Evolutionary conservation across 352 stramenopile genomes (phyloP), one percentile per base, ranked within the genome.

Genomic region (Phytopythium delawarense): DNA sequence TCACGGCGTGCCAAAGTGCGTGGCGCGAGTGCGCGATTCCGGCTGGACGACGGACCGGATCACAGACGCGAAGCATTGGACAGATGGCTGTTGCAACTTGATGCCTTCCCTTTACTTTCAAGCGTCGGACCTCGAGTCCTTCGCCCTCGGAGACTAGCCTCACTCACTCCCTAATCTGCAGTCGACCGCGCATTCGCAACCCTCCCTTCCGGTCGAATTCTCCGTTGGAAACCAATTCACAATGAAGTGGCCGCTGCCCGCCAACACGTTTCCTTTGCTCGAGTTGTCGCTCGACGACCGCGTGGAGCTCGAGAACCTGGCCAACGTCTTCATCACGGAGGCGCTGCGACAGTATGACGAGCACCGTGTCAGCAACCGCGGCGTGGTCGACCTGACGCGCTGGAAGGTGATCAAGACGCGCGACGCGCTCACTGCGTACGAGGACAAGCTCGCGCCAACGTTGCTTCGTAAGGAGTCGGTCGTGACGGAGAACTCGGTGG

Each of bases 371-470:
- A 62, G 65, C 23, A 66, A 69, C 52, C 68, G 64, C 59, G 71
- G 60, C 62, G 50, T 60, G 7, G 67, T 76, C 37, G 61, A 79
- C 52, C 7, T 55, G 7, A 54, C 63, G 7, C 37, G 64, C 20
- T 79, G 71, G 71, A 79, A 79, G 34, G 52, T 73, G 7, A 55
- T 75, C 59, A 75, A 75, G 44, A 68, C 61, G 28, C 57, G 65
- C 23, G 68, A 78, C 37, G 72, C 62, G 25, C 69, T 61, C 32
- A 64, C 64, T 5, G 68, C 74, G 7, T 75, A 70, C 35, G 69
- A 61, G 11, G 71, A 78, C 51, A 50, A 65, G 0, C 53, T 70
- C 48, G 39, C 64, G 12, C 62, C 35, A 3, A 21, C 57, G 30
- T 54, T 58, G 20, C 37, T 60, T 0, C 46, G 63, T 1, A 39